Base-by-base conservation (phyloP, 2,329 filamentous ascomycete species). In the Monilinia fructigena region DNA sequence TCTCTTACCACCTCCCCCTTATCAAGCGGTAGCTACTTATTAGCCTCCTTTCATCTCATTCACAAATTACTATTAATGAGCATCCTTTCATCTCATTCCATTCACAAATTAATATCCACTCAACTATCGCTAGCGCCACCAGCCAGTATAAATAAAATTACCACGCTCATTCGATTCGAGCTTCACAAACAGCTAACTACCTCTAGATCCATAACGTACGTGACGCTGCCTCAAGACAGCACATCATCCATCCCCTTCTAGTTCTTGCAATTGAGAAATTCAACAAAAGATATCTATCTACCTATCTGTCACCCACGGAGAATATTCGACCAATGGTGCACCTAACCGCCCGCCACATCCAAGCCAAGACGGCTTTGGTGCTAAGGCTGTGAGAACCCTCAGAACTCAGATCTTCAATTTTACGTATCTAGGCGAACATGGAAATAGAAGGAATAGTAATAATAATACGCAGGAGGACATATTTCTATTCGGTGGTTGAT, bases 341-440 rank as follows among this genome's bases (percentile, higher is more conserved):
- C 31, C 14, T 38, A 38, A 40, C 31, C 45, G 45, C 45, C 31
- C 38, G 58, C 45, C 58, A 40, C 58, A 61, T 61, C 45, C 40
- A 40, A 38, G 45, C 58, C 45, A 50, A 61, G 58, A 50, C 47
- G 31, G 45, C 45, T 61, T 40, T 23, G 31, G 20, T 61, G 45
- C 38, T 61, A 61, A 61, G 58, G 58, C 58, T 61, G 45, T 14
- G 28, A 40, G 45, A 38, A 26, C 8, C 5, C 11, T 26, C n/a
- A 48, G 45, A 31, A 38, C 26, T n/a, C 7, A 50, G 11, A 12
- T 35, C 28, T 38, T 35, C 20, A n/a, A 40, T 20, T 38, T 12
- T 38, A 50, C 5, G 8, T 38, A 38, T 4, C 28, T 4, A 28
- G 28, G 28, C 28, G 28, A 4, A 28, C 28, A 28, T 28, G 28